Evolutionary conservation across 106 monocot genomes (phyloP), one percentile per base, ranked within the genome.

Genomic region (Hemerocallis citrina): DNA sequence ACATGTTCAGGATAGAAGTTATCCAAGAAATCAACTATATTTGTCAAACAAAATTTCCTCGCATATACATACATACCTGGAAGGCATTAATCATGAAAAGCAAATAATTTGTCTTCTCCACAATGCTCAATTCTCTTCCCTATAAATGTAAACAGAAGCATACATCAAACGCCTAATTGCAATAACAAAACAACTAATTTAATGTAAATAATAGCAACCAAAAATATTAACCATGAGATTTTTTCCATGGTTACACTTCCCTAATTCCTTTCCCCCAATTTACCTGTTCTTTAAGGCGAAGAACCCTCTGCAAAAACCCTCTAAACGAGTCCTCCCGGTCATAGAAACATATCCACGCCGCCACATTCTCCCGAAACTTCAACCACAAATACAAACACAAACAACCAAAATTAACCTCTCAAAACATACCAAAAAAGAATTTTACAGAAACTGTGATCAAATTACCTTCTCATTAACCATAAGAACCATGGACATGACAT

Each of bases 391-490:
- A 63, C 30, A 12, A 34, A 34, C 45, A 23, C 22, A 62, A 47
- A 20, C 17, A 40, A 35, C 22, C 0, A 30, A 55, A 52, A 66
- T 32, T 16, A 54, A 54, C 3, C 29, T n/a, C 4, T 3, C 52
- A 52, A 27, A 52, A n/a, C n/a, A n/a, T n/a, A n/a, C n/a, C n/a
- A n/a, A n/a, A n/a, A n/a, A n/a, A n/a, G n/a, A n/a, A n/a, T n/a
- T n/a, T n/a, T n/a, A n/a, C n/a, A n/a, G n/a, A n/a, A n/a, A n/a
- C n/a, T n/a, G n/a, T n/a, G n/a, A n/a, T n/a, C n/a, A n/a, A n/a
- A n/a, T n/a, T 69, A 98, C 96, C 85, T 98, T 98, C 65, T 98
- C 92, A 51, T 92, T 98, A 23, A 98, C 81, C 98, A 92, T 92
- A 50, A 98, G 77, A 30, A 98, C 78, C 79, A 98, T 92, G 20